Base-by-base conservation (phyloP, 371 early-diverging fungal genomes). In the Mucor ambiguus region DNA sequence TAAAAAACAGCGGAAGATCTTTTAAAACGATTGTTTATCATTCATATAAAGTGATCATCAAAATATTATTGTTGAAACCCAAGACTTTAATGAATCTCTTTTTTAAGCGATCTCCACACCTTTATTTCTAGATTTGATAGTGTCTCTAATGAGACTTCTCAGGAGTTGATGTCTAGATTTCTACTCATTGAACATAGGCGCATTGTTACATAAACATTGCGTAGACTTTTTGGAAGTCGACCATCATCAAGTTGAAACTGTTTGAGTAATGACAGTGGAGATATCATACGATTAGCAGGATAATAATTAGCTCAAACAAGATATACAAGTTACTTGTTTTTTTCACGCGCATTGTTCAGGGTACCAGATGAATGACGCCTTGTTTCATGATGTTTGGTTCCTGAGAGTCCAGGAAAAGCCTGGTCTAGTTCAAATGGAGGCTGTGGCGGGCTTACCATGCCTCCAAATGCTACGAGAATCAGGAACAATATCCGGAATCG, bases 61-160 rank as follows among this genome's bases (percentile, higher is more conserved):
- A 52, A 52, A 52, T 52, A 52, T 52, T 52, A 52, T 46, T 46
- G 46, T 46, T 46, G n/a, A 46, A 22, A 20, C 46, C 5, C n/a
- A 46, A 46, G 11, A 46, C 9, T 22, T 9, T 22, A 46, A n/a
- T 22, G 22, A 46, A 20, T 8, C 20, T 10, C 18, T 46, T 7
- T 46, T n/a, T 46, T 9, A 10, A 20, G n/a, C 22, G 11, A 46
- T 46, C 46, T 46, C 46, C 46, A 46, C 46, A 22, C 1, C 11
- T 22, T 22, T 46, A 46, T 46, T 46, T 46, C 46, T 46, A 9
- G 46, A 46, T 46, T 46, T 10, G 20, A 20, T 46, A 9, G 46
- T 46, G 20, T 22, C 9, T 22, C 9, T 46, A 10, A 46, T 8
- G 18, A 22, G 46, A 24, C 11, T 22, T 22, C 22, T 20, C 11